Conservation (phyloP, 2,329 filamentous ascomycete genomes). For the Alternaria sp. region DNA sequence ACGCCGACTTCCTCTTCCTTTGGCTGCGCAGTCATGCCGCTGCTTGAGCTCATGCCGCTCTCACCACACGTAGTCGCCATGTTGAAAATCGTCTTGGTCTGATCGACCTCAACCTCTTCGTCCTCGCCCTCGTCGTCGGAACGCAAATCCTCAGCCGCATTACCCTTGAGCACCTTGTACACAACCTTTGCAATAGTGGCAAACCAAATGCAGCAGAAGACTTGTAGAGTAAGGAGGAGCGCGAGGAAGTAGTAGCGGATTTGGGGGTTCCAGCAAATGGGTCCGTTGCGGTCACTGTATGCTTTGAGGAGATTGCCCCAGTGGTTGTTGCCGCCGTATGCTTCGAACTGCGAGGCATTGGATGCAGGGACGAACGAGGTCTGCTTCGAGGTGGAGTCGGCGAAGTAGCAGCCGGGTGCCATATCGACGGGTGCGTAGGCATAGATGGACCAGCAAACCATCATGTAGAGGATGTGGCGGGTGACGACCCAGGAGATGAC, state of each 20-base stretch:
- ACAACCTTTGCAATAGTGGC: conserved; percentile 86
- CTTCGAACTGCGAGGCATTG: conserved; percentile 55
- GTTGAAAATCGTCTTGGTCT: conserved; percentile 32
- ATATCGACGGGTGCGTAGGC: conserved; percentile 70
- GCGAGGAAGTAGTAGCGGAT: conserved; percentile 81
- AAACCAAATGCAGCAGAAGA: conserved; percentile 87
- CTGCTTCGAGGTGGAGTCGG: conserved; percentile 56
- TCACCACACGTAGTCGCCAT: conserved; percentile 42
- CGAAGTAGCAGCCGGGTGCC: conserved; percentile 74
- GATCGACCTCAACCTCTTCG: conserved; percentile 59
- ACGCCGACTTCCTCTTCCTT: conserved; percentile 80
- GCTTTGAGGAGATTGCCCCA: conserved; percentile 74
- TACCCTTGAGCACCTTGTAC: conserved; percentile 78
- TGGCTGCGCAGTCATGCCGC: conserved; percentile 38
- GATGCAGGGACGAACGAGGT: conserved; percentile 60
- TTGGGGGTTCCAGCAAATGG: conserved; percentile 79
- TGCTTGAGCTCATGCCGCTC: conserved; percentile 33
- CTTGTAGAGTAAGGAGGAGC: conserved; percentile 79
- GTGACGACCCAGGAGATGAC: conserved; percentile 84
- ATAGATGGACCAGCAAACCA: conserved; percentile 85
- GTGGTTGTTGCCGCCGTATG: conserved; percentile 54
- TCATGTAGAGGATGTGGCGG: conserved; percentile 81
- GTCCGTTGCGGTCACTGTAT: conserved; percentile 74
- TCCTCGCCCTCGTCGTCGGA: conserved; percentile 85
- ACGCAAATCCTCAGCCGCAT: conserved; percentile 81